Conservation (phyloP, 352 stramenopile species). For the Phytophthora agathidicida region DNA sequence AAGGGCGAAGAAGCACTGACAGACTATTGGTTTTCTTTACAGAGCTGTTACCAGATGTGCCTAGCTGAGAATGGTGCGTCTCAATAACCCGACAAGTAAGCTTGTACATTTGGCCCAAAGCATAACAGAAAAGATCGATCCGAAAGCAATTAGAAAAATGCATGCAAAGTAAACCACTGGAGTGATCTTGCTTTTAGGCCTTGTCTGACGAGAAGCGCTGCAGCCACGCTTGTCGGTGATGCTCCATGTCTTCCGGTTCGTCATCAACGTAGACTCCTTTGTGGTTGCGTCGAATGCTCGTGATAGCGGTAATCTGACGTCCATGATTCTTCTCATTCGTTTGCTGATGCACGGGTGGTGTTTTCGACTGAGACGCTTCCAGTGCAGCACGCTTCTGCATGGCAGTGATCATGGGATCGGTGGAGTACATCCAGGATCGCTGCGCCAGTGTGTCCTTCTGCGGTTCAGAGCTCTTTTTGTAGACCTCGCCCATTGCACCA, state of each 20-base stretch:
- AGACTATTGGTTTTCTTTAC: conserved; percentile 7
- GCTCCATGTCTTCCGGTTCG: conserved; percentile 25
- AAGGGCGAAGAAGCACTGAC: neutral
- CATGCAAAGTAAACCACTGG: conserved; percentile 22
- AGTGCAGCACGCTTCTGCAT: conserved; percentile 43
- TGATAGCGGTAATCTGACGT: conserved; percentile 66
- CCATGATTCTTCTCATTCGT: conserved; percentile 37
- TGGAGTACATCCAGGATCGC: conserved; percentile 80
- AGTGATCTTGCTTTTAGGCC: neutral
- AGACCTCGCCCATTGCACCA: conserved; percentile 69
- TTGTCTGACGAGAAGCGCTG: neutral
- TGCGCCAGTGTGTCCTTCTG: conserved; percentile 76
- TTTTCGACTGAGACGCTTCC: conserved; percentile 2
- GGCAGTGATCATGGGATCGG: conserved; percentile 64
- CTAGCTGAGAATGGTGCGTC: conserved; percentile 30
- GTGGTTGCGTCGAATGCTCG: conserved; percentile 53
- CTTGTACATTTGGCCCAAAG: conserved; percentile 29
- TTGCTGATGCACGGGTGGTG: conserved; percentile 11
- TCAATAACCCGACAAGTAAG: conserved; percentile 15
- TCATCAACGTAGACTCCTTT: conserved; percentile 73
- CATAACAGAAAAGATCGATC: conserved; percentile 5
- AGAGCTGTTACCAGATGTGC: conserved; percentile 82
- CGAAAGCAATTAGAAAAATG: conserved; percentile 24
- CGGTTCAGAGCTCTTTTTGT: conserved; percentile 56
- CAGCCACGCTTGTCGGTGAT: neutral